Percentiles rank a stretch among this genome's conserved stretches.
phyloP scores from a whole-genome alignment of 495 filamentous ascomycete species.

The Tirmania nivea region DNA sequence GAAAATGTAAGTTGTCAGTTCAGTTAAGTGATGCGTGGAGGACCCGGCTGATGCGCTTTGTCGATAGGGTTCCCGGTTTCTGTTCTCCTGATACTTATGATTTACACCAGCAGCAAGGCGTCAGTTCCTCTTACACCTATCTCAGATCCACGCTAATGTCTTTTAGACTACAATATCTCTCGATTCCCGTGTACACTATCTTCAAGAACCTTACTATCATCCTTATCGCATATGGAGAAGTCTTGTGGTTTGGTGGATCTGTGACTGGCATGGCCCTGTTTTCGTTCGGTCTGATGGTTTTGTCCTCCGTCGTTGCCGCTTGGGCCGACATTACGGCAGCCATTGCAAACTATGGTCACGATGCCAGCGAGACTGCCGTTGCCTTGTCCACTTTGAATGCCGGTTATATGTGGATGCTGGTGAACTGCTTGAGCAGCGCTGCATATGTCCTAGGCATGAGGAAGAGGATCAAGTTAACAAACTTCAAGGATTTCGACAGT shows the following conservation, averaged over 20 bases:
- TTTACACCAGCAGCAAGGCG: slow-evolving; percentile 92
- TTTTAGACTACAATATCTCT: slow-evolving; percentile 58
- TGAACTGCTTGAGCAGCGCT: slow-evolving; percentile 92
- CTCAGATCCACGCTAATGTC: background rate
- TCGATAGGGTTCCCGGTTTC: slow-evolving; percentile 86
- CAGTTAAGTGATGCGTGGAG: too few species aligned
- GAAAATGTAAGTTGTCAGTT: slow-evolving; percentile 41
- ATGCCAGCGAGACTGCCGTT: slow-evolving; percentile 38
- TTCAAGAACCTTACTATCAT: slow-evolving; percentile 99
- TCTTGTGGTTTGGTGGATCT: slow-evolving; percentile 94
- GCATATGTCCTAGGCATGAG: slow-evolving; percentile 83
- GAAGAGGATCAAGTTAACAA: slow-evolving; percentile 97
- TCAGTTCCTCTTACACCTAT: background rate
- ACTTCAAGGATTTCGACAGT: slow-evolving; percentile 99
- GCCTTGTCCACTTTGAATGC: slow-evolving; percentile 79
- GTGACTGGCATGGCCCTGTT: slow-evolving; percentile 74
- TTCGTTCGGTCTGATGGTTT: slow-evolving; percentile 93
- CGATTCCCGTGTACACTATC: slow-evolving; percentile 97
- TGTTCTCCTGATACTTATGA: slow-evolving; percentile 92
- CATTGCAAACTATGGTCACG: slow-evolving; percentile 36
- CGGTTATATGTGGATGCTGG: slow-evolving; percentile 92
- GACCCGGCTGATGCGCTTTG: too few species aligned
- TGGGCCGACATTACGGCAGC: slow-evolving; percentile 96
- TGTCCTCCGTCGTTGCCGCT: slow-evolving; percentile 83
- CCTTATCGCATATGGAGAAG: slow-evolving; percentile 93